These are phyloP conservation scores for Cryptococcus maquisensis DNA, from an alignment of 1,284 basidiomycete genomes.

Conservation along the genomic window DNA sequence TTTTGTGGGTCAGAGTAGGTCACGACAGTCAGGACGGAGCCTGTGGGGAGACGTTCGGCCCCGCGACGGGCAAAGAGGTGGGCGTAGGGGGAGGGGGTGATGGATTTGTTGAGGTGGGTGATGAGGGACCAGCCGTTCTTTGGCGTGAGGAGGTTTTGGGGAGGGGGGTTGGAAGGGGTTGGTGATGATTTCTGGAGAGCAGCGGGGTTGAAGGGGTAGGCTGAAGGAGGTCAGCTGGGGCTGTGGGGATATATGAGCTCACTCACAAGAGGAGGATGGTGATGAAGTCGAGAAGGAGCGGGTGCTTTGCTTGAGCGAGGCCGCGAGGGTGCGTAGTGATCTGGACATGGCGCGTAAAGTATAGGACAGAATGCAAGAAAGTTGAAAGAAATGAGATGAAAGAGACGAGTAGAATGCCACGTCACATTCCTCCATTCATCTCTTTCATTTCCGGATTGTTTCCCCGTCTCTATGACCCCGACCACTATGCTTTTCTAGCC, in stretches of 20 bases:
- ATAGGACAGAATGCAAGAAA: neutral
- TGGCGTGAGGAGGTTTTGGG: conserved; percentile 50
- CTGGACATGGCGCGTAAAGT: neutral
- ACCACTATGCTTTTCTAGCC: no score
- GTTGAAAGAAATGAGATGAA: neutral
- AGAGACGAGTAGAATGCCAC: neutral
- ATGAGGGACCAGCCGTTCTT: conserved; percentile 70
- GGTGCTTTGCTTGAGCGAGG: conserved; percentile 2
- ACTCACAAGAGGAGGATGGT: conserved; percentile 9
- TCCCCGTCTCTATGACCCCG: neutral
- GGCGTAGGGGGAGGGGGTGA: conserved; percentile 63
- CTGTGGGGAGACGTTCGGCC: conserved; percentile 64
- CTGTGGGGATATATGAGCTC: neutral
- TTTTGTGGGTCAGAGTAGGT: conserved; percentile 49
- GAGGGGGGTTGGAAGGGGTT: conserved; percentile 47
- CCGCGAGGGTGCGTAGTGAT: conserved; percentile 2
- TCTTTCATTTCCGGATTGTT: neutral
- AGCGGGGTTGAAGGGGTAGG: conserved; percentile 71
- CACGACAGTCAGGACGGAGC: conserved; percentile 73
- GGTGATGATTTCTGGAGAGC: conserved; percentile 57
- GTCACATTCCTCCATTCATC: neutral
- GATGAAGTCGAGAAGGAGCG: conserved; percentile 10
- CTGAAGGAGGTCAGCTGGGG: conserved; percentile 10
- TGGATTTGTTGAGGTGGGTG: conserved; percentile 64
- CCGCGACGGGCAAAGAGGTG: conserved; percentile 67